Evolutionary conservation across 2,329 filamentous ascomycete genomes (phyloP), one percentile per base, ranked within the genome.

Genomic region (Fusarium gaditjirri): DNA sequence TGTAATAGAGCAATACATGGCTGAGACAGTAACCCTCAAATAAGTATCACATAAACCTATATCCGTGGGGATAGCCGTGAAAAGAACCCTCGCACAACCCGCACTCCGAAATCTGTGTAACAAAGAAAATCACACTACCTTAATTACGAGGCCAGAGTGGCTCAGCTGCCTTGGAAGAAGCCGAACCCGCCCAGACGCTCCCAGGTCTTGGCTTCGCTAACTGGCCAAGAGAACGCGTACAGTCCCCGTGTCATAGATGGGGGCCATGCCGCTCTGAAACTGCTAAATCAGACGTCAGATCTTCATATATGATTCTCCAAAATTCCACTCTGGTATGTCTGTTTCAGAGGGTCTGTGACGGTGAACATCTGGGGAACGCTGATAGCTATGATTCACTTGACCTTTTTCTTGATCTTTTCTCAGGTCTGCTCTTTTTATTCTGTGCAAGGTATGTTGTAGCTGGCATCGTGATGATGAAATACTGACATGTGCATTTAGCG

Each of bases 81-180:
- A 23, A 7, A 29, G 19, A 46, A 35, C 31, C 58, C 53, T 62
- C 62, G 41, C 54, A 43, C 41, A 53, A 39, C 8, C 46, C 39
- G 46, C 33, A 29, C 41, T 46, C 55, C 47, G 36, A 49, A 50
- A 17, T 23, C 25, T 54, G 54, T 61, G 54, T 49, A 49, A 52
- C 42, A 58, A 39, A 53, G 21, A 10, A 49, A 39, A 35, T 14
- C 49, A 29, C 10, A 19, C 31, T 54, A 14, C 17, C 47, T 33
- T 35, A 44, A 55, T 69, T 53, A 72, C 70, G 69, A 70, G 31
- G 23, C 61, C 31, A 25, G 44, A 57, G 70, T 72, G 69, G 69
- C 70, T 72, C 36, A 72, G 69, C 69, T 54, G 21, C 49, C 65
- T 59, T 72, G 69, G 55, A 71, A 57, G 14, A 70, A 55, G 70